Base-by-base conservation (phyloP, 139 green algal species). In the Chlamydomonas sphaeroides region DNA sequence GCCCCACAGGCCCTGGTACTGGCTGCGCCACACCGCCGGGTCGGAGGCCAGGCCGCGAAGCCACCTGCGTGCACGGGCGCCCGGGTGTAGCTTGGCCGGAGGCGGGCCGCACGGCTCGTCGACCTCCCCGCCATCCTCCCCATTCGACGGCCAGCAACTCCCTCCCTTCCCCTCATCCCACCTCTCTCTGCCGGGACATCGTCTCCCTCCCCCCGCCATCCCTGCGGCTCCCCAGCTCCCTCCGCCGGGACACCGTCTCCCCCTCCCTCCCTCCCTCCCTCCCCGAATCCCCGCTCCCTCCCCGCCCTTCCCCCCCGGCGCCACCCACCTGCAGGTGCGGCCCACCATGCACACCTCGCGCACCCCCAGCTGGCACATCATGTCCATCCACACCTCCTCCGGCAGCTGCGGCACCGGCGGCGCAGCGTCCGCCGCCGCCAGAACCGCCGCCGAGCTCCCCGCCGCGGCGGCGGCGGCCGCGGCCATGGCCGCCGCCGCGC, bases 291-390 rank as follows among this genome's bases (percentile, higher is more conserved):
- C n/a, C n/a, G n/a, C n/a, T n/a, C n/a, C n/a, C n/a, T n/a, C n/a
- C 53, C 53, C 53, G 23, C 53, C 28, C 68, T 5, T 28, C 68
- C 3, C 23, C 39, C 23, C 21, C 23, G 25, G 15, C 53, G 23
- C 20, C 3, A 6, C 79, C 3, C 32, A 85, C 79, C 61, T 76
- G 48, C 81, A 78, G 28, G 84, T 72, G 28, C 88, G 63, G 42
- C 68, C 79, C 17, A 74, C 33, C 63, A 79, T 78, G 73, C 88
- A 92, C 30, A 92, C 69, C 33, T 92, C 88, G 30, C 82, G 56
- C 49, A 87, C 79, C 17, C 68, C 79, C 68, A 91, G 76, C 79
- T 79, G 80, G 41, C 62, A 41, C 80, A 91, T 59, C 41, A 91
- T 84, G 15, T 65, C 21, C 53, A 85, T 66, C 88, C 88, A 91